Conservation (phyloP, 108 stramenopile species). For the Fistulifera solaris region DNA sequence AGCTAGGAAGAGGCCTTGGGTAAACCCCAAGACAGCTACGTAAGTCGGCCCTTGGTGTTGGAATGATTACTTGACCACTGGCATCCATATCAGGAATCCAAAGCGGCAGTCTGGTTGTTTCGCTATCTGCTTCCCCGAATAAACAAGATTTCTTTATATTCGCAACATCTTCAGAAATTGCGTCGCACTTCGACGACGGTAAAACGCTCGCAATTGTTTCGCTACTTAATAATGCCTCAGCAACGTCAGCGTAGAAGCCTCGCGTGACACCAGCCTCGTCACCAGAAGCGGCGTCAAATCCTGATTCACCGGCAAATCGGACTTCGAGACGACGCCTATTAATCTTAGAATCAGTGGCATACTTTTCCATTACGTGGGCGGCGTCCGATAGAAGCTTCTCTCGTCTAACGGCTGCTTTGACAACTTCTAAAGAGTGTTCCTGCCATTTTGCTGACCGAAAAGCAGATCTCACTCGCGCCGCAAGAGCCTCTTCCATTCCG, state of each 20-base stretch:
- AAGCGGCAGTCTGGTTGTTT: constrained; percentile 14
- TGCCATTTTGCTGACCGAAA: constrained; percentile 36
- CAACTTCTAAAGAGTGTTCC: constrained; percentile 35
- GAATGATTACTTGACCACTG: constrained; percentile 28
- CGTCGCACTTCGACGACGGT: constrained; percentile 10
- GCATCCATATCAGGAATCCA: constrained; percentile 50
- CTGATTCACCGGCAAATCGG: constrained; percentile 42
- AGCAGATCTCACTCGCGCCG: constrained; percentile 23
- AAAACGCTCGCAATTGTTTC: constrained; percentile 23
- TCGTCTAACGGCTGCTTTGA: constrained; percentile 32
- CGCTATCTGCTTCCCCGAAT: not conserved
- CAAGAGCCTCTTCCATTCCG: constrained; percentile 50
- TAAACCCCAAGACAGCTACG: constrained; percentile 25
- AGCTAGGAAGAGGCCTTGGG: constrained; percentile 29
- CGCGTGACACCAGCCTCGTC: constrained; percentile 50
- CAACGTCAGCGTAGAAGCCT: constrained; percentile 50
- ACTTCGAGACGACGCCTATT: constrained; percentile 33
- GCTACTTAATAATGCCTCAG: constrained; percentile 24
- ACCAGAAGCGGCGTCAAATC: constrained; percentile 46
- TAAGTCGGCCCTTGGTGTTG: constrained; percentile 36
- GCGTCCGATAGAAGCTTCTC: constrained; percentile 29
- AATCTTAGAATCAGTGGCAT: constrained; percentile 14
- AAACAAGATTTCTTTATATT: not conserved
- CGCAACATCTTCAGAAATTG: not conserved
- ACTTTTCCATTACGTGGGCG: constrained; percentile 25